phyloP scores from a whole-genome alignment of 768 basidiomycete genomes.

The Suillus subaureus region DNA sequence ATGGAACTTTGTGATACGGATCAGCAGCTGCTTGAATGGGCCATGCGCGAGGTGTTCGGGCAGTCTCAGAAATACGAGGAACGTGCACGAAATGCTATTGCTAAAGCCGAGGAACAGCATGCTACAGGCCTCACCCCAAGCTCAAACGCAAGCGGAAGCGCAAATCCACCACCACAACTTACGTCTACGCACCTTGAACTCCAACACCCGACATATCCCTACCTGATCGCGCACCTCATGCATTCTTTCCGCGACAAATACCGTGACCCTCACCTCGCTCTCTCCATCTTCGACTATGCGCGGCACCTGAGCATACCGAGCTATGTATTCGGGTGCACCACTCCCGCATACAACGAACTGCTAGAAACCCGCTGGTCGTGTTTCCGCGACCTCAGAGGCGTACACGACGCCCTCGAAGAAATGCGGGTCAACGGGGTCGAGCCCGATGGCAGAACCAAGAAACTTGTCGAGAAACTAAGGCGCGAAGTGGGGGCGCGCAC shows the following conservation, averaged over 20 bases:
- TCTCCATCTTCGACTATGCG: slow-evolving; percentile 82
- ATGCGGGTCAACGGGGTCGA: slow-evolving; percentile 82
- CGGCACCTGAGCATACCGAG: slow-evolving; percentile 73
- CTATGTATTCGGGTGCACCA: slow-evolving; percentile 89
- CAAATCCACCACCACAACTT: neutral
- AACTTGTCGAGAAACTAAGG: slow-evolving; percentile 62
- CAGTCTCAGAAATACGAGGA: slow-evolving; percentile 54
- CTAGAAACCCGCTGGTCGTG: slow-evolving; percentile 82
- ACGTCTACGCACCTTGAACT: slow-evolving; percentile 23
- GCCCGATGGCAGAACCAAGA: slow-evolving; percentile 60
- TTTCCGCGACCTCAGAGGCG: slow-evolving; percentile 81
- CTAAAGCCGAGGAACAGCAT: slow-evolving; percentile 20
- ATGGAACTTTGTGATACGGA: slow-evolving; percentile 74
- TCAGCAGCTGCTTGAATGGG: slow-evolving; percentile 74
- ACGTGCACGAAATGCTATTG: slow-evolving; percentile 43
- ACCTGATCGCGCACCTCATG: slow-evolving; percentile 79
- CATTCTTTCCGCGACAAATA: slow-evolving; percentile 77
- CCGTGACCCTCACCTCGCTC: slow-evolving; percentile 75
- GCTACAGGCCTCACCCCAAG: no score
- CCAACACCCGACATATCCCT: slow-evolving; percentile 70
- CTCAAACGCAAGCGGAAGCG: neutral
- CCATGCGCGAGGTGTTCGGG: slow-evolving; percentile 65
- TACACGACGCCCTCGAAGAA: slow-evolving; percentile 73
- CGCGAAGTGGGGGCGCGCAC: slow-evolving; percentile 61
- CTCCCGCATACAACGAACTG: slow-evolving; percentile 85